Evolutionary conservation across 2,329 filamentous ascomycete species (phyloP).

Genomic region (Blastomyces emzantsi): DNA sequence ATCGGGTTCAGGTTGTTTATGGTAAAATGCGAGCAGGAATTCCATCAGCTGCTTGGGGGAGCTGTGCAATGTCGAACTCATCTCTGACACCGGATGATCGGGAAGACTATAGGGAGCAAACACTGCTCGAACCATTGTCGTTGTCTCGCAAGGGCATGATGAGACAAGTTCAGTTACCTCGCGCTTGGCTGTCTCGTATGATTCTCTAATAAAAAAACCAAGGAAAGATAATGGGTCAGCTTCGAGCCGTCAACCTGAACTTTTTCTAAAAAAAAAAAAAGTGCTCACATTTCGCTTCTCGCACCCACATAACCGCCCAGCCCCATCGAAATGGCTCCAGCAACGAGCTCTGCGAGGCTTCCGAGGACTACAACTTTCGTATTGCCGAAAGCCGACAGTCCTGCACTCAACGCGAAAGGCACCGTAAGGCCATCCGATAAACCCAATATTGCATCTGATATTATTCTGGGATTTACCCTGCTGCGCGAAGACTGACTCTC

Average conservation of each 20-base stretch:
- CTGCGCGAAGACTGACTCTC: constrained; percentile 18
- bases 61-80: constrained; percentile 30
- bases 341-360: constrained; percentile 35
- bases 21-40: constrained; percentile 43
- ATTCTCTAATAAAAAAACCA: constrained; percentile 27
- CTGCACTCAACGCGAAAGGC: constrained; percentile 37
- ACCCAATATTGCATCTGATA: constrained; percentile 39
- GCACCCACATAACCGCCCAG: constrained; percentile 39
- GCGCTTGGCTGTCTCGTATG: constrained; percentile 38
- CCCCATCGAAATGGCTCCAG: constrained; percentile 37
- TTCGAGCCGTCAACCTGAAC: constrained; percentile 5
- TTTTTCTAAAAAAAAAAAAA: too few relatives aligned
- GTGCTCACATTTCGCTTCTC: constrained; percentile 42
- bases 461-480: constrained; percentile 36
- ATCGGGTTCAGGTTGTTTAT: constrained; percentile 38
- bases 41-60: constrained; percentile 35
- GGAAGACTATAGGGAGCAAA: constrained; percentile 37
- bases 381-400: constrained; percentile 33
- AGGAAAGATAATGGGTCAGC: background rate
- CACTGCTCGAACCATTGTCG: constrained; percentile 32
- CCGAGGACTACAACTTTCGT: constrained; percentile 34
- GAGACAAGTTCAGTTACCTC: constrained; percentile 36
- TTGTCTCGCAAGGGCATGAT: constrained; percentile 30
- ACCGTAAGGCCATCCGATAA: constrained; percentile 38
- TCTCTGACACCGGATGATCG: constrained; percentile 27